Evolutionary conservation across 257 asterid genomes (phyloP), one percentile per base, ranked within the genome.

Genomic region (Jacaranda copaia): DNA sequence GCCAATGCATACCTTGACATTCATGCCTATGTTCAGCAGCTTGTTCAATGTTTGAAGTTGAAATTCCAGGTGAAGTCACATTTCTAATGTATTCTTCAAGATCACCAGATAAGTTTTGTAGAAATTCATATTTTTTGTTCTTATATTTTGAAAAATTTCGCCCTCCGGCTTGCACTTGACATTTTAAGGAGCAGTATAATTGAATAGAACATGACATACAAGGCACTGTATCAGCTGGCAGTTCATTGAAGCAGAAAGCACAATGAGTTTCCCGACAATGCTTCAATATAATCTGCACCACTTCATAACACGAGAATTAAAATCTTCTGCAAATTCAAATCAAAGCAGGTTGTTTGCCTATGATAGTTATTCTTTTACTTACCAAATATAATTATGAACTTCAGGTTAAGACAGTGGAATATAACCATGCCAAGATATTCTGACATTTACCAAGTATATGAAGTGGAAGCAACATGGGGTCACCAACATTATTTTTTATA

Each of bases 161-260:
- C 71, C 93, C 96, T 71, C 95, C 95, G n/a, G 95, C 95, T 82
- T 70, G 89, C 73, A 87, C 75, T 87, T 84, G 98, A 76, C 99
- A 94, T 51, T 81, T 75, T 79, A 74, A 75, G 64, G 96, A 90
- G 91, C 99, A 94, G 84, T 94, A 94, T 60, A 91, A 81, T 59
- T 94, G 91, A 70, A 89, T 86, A 32, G 94, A 81, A 82, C 99
- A 94, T 39, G 95, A 91, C 51, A 84, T 16, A 79, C 98, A 94
- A n/a, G 91, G 89, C 77, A 94, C 87, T 46, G 86, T 79, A 88
- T 92, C 95, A 57, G 84, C 86, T 43, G 97, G 95, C 79, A 94
- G 89, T 84, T 92, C 97, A 78, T 83, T 81, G 90, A 94, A 92
- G 93, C 99, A 94, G 87, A 85, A 89, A 79, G 96, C 97, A 85